phyloP scores from a whole-genome alignment of 495 filamentous ascomycete species.

The Parathielavia hyrcaniae region DNA sequence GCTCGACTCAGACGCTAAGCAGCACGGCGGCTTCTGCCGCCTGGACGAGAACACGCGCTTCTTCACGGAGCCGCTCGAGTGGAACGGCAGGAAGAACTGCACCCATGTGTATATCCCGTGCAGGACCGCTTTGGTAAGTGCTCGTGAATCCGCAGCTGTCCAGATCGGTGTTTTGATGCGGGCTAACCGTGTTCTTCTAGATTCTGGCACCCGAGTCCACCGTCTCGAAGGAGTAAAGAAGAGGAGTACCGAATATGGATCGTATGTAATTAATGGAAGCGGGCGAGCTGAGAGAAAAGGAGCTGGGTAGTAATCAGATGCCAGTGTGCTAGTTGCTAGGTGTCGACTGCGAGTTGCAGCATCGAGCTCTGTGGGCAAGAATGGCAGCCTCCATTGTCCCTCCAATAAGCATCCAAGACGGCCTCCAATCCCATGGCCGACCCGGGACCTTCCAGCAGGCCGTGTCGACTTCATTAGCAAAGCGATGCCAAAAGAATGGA shows the following conservation, averaged over 20 bases:
- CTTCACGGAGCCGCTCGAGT: conserved; percentile 81
- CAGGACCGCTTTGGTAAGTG: conserved; percentile 76
- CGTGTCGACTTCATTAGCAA: conserved; percentile 18
- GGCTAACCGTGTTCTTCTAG: conserved; percentile 13
- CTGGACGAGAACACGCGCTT: conserved; percentile 73
- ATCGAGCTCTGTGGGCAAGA: neutral
- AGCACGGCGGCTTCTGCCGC: conserved; percentile 72
- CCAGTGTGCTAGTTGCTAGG: neutral
- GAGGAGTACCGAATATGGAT: neutral
- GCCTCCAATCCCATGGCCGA: neutral
- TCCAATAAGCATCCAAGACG: conserved; percentile 10
- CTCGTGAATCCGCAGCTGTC: neutral
- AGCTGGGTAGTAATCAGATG: neutral
- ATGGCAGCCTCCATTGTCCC: conserved; percentile 6
- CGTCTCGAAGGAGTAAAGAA: conserved; percentile 9
- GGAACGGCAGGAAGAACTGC: conserved; percentile 86
- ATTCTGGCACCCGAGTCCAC: conserved; percentile 33
- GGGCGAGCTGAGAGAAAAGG: neutral
- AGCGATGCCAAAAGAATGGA: neutral
- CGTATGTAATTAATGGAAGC: neutral
- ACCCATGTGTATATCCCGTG: conserved; percentile 86
- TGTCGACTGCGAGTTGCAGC: neutral
- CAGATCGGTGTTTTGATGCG: neutral
- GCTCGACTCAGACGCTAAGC: conserved; percentile 70
- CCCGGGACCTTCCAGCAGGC: conserved; percentile 20